Percentiles rank a stretch among this genome's conserved stretches.
Evolutionary conservation across 2,329 filamentous ascomycete species (phyloP).

Genomic region (Penicillium thymicola): DNA sequence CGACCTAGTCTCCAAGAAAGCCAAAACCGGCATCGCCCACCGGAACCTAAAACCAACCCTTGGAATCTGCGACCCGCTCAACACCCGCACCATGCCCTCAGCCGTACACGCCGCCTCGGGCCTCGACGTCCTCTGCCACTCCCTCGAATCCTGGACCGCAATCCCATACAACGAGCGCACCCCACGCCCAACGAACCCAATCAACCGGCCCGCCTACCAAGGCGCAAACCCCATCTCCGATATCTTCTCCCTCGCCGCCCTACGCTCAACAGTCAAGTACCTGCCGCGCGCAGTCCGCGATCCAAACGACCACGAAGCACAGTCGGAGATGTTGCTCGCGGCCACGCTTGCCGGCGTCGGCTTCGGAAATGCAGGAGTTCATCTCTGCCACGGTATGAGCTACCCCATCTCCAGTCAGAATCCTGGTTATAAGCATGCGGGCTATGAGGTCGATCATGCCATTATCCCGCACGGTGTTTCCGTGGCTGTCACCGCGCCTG

Average conservation of each 20-base stretch:
- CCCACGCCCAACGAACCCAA: slow-evolving; percentile 82
- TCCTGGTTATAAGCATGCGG: slow-evolving; percentile 79
- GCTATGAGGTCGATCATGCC: slow-evolving; percentile 72
- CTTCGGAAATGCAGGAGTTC: slow-evolving; percentile 96
- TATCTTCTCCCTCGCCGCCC: slow-evolving; percentile 87
- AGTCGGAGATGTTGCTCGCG: slow-evolving; percentile 92
- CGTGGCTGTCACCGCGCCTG: slow-evolving; percentile 87
- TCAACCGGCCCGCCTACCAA: slow-evolving; percentile 89
- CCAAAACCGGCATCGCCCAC: slow-evolving; percentile 95
- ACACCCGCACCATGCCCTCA: slow-evolving; percentile 93
- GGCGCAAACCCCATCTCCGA: slow-evolving; percentile 97
- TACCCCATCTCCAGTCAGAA: slow-evolving; percentile 97
- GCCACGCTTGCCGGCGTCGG: slow-evolving; percentile 92
- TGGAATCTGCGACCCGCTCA: slow-evolving; percentile 80
- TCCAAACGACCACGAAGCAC: slow-evolving; percentile 87
- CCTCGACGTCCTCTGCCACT: slow-evolving; percentile 91
- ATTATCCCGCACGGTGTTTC: slow-evolving; percentile 96
- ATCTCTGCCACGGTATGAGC: slow-evolving; percentile 87
- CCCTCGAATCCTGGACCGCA: slow-evolving; percentile 94
- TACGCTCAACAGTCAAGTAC: slow-evolving; percentile 83
- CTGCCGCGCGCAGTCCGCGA: slow-evolving; percentile 82
- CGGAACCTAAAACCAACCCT: slow-evolving; percentile 92
- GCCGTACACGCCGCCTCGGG: slow-evolving; percentile 90
- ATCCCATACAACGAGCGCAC: slow-evolving; percentile 87
- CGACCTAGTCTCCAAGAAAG: slow-evolving; percentile 81